phyloP scores from a whole-genome alignment of 352 stramenopile genomes.

The Phytophthora idaei region DNA sequence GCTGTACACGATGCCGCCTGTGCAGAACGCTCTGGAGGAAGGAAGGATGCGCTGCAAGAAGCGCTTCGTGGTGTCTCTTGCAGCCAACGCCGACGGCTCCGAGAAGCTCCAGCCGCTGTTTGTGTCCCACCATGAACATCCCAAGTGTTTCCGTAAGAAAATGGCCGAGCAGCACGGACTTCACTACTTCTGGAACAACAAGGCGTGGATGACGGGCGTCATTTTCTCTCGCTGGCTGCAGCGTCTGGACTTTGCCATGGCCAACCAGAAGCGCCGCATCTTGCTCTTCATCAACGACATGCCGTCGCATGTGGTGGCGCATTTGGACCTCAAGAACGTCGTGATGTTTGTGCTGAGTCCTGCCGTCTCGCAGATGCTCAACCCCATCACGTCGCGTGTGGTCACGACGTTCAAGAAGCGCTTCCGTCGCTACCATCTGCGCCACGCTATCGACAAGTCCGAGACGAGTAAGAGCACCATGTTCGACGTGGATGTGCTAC shows the following conservation, averaged over 20 bases:
- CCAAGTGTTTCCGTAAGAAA: conserved; percentile 81
- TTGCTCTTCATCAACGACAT: conserved; percentile 82
- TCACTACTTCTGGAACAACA: conserved; percentile 86
- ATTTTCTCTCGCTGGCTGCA: conserved; percentile 87
- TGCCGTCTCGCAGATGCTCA: conserved; percentile 60
- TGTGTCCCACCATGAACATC: conserved; percentile 79
- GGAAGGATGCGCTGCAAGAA: conserved; percentile 72
- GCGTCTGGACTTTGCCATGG: conserved; percentile 81
- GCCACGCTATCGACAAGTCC: conserved; percentile 63
- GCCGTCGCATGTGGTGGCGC: conserved; percentile 73
- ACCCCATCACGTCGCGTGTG: conserved; percentile 68
- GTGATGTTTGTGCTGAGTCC: conserved; percentile 65
- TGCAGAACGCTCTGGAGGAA: conserved; percentile 48
- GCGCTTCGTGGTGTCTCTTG: conserved; percentile 68
- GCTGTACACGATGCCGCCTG: conserved; percentile 73
- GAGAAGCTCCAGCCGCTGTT: conserved; percentile 84
- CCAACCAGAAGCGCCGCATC: conserved; percentile 75
- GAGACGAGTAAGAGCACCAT: conserved; percentile 50
- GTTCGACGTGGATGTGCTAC: conserved; percentile 72
- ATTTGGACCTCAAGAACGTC: conserved; percentile 80
- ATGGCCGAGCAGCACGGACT: conserved; percentile 77
- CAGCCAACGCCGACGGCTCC: conserved; percentile 70
- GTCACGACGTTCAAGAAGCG: conserved; percentile 76
- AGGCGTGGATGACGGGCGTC: conserved; percentile 84
- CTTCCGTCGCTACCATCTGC: conserved; percentile 75